phyloP scores from a whole-genome alignment of 1,139 yeast genomes.

The Yamadazyma epiphylla region DNA sequence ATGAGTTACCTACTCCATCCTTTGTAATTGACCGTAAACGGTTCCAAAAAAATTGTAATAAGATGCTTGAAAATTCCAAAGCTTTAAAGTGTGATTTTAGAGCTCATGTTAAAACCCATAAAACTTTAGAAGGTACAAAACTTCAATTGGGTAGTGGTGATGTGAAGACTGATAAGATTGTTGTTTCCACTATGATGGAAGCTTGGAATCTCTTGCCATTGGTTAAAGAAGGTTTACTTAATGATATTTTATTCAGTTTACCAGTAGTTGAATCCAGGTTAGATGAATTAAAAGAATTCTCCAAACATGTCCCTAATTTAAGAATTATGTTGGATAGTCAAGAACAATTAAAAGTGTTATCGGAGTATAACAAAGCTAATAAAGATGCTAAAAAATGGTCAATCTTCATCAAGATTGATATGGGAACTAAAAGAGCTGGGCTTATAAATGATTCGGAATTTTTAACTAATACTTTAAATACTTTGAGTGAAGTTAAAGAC shows the following conservation, averaged over 20 bases:
- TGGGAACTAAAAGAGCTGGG: slow-evolving; percentile 69
- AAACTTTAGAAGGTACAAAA: slow-evolving; percentile 37
- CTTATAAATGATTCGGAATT: slow-evolving; percentile 28
- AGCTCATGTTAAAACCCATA: slow-evolving; percentile 77
- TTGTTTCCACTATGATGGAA: slow-evolving; percentile 71
- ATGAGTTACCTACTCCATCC: slow-evolving; percentile 36
- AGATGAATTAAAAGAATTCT: slow-evolving; percentile 45
- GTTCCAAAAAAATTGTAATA: slow-evolving; percentile 23
- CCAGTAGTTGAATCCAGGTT: slow-evolving; percentile 60
- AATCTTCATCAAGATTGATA: slow-evolving; percentile 52
- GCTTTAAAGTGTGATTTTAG: slow-evolving; percentile 41
- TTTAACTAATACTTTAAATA: slow-evolving; percentile 25
- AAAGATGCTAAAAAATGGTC: slow-evolving; percentile 43
- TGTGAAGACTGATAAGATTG: slow-evolving; percentile 40
- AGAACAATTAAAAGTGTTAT: slow-evolving; percentile 51
- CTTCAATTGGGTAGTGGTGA: slow-evolving; percentile 26
- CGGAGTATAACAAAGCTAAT: slow-evolving; percentile 24
- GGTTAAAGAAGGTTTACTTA: slow-evolving; percentile 42
- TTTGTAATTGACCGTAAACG: slow-evolving; percentile 22
- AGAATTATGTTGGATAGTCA: slow-evolving; percentile 60
- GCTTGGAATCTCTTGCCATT: slow-evolving; percentile 52
- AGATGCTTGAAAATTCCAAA: slow-evolving; percentile 29
- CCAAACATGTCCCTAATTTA: slow-evolving; percentile 37
- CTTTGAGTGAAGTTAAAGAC: slow-evolving; percentile 17
- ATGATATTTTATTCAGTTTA: slow-evolving; percentile 63